A percentile compares a stretch with the other conserved stretches of the same genome.
phyloP scores from a whole-genome alignment of 2,329 filamentous ascomycete genomes.

The Ophiostoma fasciatum region DNA sequence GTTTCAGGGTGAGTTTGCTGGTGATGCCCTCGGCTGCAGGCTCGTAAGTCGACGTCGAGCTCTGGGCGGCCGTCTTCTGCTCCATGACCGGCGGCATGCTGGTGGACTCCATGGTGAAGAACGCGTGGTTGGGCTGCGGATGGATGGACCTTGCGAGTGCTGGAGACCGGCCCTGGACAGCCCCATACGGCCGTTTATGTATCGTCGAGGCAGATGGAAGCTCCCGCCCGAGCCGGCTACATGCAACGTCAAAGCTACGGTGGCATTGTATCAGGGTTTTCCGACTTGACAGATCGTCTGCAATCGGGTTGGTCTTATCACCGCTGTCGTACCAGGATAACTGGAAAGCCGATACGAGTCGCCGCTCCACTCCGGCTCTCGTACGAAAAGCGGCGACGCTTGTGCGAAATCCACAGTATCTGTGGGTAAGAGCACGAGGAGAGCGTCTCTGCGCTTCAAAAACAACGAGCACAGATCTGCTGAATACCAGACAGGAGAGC shows the following conservation, averaged over 20 bases:
- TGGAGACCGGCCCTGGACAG: background rate
- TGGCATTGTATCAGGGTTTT: no score
- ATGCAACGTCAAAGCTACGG: no score
- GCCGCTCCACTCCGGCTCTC: background rate
- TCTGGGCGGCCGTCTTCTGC: conserved; percentile 1
- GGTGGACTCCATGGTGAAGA: conserved; percentile 1
- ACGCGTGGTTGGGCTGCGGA: background rate
- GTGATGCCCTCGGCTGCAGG: background rate
- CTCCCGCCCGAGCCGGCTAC: no score
- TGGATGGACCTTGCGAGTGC: background rate
- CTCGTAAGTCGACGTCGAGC: conserved; percentile 1
- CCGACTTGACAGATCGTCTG: background rate
- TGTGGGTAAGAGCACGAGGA: no score
- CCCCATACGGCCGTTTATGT: background rate
- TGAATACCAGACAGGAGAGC: no score
- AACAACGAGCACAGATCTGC: no score
- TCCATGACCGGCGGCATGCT: background rate
- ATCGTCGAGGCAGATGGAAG: background rate
- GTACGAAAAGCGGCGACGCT: background rate
- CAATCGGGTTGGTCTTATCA: background rate
- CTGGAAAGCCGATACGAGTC: background rate
- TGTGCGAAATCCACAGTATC: no score
- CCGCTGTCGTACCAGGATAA: background rate
- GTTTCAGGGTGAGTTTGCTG: background rate
- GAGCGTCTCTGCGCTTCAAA: background rate